Base-by-base conservation (phyloP, 805 yeast species). In the Brettanomyces sp. region DNA sequence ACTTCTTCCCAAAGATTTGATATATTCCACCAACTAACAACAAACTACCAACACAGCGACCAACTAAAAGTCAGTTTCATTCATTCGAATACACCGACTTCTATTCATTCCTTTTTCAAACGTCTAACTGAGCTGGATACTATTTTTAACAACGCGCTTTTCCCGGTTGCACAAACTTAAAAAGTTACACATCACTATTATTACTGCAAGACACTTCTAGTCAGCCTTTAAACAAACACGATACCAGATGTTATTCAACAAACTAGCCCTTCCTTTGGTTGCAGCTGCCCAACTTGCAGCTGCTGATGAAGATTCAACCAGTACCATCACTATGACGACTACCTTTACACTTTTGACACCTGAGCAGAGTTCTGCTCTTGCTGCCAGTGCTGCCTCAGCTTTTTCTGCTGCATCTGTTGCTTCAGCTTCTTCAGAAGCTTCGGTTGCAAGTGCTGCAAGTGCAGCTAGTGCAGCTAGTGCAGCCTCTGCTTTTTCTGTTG, bases 271-370 rank as follows among this genome's bases (percentile, higher is more conserved):
- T 33, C 42, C 62, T 35, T 48, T 63, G 14, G 53, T 57, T 11
- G 38, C 61, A 21, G 37, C 45, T 4, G 39, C 24, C 25, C 33
- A 21, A 22, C 9, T 24, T 8, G 60, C 51, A 46, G 13, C 14
- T 35, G 42, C 46, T 12, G 67, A 66, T 32, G 69, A 63, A 21
- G 69, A 70, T 30, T 69, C 75, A 41, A 72, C 77, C 46, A 58
- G 68, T 28, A 50, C 59, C 28, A 56, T 69, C 45, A 74, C 78
- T 28, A 53, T 74, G 48, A 73, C 78, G 23, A 60, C 71, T 47
- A 73, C 79, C 41, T 60, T 62, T 44, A 74, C 79, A 28, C 44
- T 71, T 40, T 65, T 70, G 55, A 63, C 76, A 30, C 77, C 78
- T 33, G 64, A 67, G 46, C 74, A 74, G 57, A 65, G 72, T 44